Conservation (phyloP, 2,329 filamentous ascomycete genomes). For the Gliomastix tumulicola region DNA sequence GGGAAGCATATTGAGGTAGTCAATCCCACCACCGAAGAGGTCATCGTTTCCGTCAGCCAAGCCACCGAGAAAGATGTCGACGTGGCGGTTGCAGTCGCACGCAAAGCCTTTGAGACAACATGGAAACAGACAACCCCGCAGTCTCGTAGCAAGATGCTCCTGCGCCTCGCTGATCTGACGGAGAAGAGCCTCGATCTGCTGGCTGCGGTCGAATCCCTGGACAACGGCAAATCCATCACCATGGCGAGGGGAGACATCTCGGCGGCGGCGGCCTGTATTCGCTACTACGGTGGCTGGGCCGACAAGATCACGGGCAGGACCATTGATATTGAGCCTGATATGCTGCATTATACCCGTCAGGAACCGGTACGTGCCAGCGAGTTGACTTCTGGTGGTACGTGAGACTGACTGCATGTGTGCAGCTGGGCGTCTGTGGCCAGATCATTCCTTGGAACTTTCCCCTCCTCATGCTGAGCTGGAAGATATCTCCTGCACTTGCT, state of each 20-base stretch:
- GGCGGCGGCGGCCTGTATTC: conserved; percentile 61
- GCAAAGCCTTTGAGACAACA: conserved; percentile 71
- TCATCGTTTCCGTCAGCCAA: conserved; percentile 76
- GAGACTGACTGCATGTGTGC: neutral
- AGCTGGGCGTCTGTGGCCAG: conserved; percentile 63
- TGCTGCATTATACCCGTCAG: conserved; percentile 73
- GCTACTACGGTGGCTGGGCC: conserved; percentile 75
- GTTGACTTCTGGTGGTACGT: too few species aligned
- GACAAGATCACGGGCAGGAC: conserved; percentile 90
- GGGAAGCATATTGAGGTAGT: conserved; percentile 88
- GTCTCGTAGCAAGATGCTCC: conserved; percentile 60
- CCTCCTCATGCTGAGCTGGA: conserved; percentile 72
- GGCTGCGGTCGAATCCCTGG: conserved; percentile 76
- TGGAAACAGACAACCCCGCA: conserved; percentile 67
- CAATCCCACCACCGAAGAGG: conserved; percentile 79
- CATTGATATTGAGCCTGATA: conserved; percentile 68
- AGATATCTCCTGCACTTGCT: conserved; percentile 65
- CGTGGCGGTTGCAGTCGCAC: conserved; percentile 75
- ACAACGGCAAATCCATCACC: conserved; percentile 77
- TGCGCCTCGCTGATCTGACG: conserved; percentile 72
- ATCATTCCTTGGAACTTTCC: conserved; percentile 87
- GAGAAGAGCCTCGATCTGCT: conserved; percentile 74
- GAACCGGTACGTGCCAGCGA: conserved; percentile 52
- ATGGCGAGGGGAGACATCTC: conserved; percentile 71
- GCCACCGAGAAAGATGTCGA: conserved; percentile 81